Evolutionary conservation across 768 basidiomycete genomes (phyloP).

Genomic region (Myochromella boudieri): DNA sequence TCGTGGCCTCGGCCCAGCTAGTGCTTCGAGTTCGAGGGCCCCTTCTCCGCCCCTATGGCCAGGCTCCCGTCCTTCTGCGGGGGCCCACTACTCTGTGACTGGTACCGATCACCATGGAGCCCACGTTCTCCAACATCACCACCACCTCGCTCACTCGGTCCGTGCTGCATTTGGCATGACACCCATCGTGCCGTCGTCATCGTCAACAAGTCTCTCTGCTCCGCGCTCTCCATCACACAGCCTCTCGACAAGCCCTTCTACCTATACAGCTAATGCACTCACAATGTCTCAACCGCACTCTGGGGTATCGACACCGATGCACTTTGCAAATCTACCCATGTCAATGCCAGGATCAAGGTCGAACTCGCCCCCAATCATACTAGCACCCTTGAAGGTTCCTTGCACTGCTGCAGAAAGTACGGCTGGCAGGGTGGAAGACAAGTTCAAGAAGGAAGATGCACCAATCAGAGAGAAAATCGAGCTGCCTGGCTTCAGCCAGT

Average conservation of each 20-base stretch:
- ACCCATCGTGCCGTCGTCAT: slow-evolving; percentile 50
- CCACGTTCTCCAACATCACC: slow-evolving; percentile 37
- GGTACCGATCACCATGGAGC: slow-evolving; percentile 8
- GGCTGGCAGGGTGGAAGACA: slow-evolving; percentile 18
- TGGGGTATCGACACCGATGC: slow-evolving; percentile 17
- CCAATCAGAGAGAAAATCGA: slow-evolving; percentile 38
- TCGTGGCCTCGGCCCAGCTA: slow-evolving; percentile 32
- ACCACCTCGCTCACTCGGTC: slow-evolving; percentile 81
- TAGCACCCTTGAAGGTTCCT: slow-evolving; percentile 59
- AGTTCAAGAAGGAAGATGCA: slow-evolving; percentile 12
- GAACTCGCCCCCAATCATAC: slow-evolving; percentile 68
- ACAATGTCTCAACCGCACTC: slow-evolving; percentile 21
- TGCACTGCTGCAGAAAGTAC: too few relatives aligned
- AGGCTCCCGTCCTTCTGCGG: slow-evolving; percentile 30
- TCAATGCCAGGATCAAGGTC: slow-evolving; percentile 61
- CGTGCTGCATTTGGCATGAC: slow-evolving; percentile 92
- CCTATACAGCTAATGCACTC: slow-evolving; percentile 17
- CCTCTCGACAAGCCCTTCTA: slow-evolving; percentile 21
- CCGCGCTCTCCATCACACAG: slow-evolving; percentile 13
- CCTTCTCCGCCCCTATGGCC: slow-evolving; percentile 62
- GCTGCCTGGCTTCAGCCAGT: slow-evolving; percentile 62
- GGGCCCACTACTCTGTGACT: slow-evolving; percentile 10
- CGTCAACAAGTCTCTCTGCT: background rate
- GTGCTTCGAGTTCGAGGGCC: slow-evolving; percentile 58
- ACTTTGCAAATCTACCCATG: slow-evolving; percentile 21